These are phyloP conservation scores for Apiospora hydei DNA, from an alignment of 2,329 filamentous ascomycete genomes.

Conservation along the genomic window DNA sequence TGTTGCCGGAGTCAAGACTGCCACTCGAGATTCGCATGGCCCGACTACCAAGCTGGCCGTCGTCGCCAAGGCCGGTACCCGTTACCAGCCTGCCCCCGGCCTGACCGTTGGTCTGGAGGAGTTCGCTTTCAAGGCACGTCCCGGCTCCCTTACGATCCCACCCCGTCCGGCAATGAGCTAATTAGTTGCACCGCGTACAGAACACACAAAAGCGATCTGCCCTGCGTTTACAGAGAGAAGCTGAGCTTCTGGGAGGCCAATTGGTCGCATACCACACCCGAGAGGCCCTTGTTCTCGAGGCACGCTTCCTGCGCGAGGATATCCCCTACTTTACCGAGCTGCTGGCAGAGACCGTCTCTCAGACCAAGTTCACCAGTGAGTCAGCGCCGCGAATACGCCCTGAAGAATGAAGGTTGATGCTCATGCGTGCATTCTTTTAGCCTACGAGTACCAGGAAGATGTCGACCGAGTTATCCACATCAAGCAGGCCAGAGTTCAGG, in stretches of 20 bases:
- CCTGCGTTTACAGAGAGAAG: slow-evolving; percentile 91
- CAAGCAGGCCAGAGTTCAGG: slow-evolving; percentile 76
- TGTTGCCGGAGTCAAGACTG: slow-evolving; percentile 88
- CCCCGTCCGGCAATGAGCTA: slow-evolving; percentile 61
- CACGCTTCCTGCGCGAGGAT: slow-evolving; percentile 94
- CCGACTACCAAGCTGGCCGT: slow-evolving; percentile 91
- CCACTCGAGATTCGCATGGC: slow-evolving; percentile 86
- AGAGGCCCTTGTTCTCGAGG: slow-evolving; percentile 90
- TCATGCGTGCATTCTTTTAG: slow-evolving; percentile 54
- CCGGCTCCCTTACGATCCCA: slow-evolving; percentile 25
- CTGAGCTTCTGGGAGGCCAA: slow-evolving; percentile 93
- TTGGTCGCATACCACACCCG: slow-evolving; percentile 88
- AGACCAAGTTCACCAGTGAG: slow-evolving; percentile 85
- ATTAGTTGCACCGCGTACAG: slow-evolving; percentile 58
- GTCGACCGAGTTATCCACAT: slow-evolving; percentile 78
- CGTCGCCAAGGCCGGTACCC: slow-evolving; percentile 91
- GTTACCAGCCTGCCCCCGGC: slow-evolving; percentile 90
- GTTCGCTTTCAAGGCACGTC: slow-evolving; percentile 92
- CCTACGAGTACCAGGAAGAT: slow-evolving; percentile 90
- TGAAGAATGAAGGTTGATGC: slow-evolving; percentile 14
- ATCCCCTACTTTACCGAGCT: slow-evolving; percentile 98
- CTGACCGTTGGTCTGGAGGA: slow-evolving; percentile 89
- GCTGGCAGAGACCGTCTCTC: slow-evolving; percentile 86
- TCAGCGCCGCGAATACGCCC: slow-evolving; percentile 29
- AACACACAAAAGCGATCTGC: slow-evolving; percentile 89